Conservation (phyloP, 2,329 filamentous ascomycete species). For the Alternaria postmessia region DNA sequence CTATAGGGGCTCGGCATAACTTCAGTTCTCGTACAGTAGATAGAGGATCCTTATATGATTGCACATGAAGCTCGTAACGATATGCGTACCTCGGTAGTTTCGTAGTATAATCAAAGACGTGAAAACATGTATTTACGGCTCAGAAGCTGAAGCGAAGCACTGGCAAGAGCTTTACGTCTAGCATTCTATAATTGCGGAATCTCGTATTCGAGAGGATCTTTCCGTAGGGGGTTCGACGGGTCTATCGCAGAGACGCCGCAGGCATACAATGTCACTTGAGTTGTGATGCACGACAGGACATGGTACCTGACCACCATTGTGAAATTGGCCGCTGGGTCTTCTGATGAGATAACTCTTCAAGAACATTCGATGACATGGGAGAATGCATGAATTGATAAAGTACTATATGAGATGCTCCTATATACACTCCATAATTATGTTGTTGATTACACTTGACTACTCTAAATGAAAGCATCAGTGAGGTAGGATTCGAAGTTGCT, state of each 20-base stretch:
- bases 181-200: neutral
- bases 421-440: neutral
- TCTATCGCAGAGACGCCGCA: neutral
- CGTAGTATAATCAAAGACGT: neutral
- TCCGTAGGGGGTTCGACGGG: neutral
- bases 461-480: conserved; percentile 32
- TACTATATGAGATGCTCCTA: neutral
- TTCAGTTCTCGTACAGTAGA: neutral
- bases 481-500: conserved; percentile 58
- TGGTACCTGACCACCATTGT: neutral
- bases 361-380: neutral
- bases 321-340: neutral
- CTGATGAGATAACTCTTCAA: neutral
- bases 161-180: neutral
- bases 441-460: neutral
- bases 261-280: neutral
- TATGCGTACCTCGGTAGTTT: neutral
- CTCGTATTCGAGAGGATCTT: neutral
- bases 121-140: neutral
- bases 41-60: neutral
- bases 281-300: neutral
- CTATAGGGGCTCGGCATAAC: neutral
- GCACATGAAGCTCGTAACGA: neutral
- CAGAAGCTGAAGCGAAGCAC: neutral
- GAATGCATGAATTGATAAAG: neutral